Evolutionary conservation across 768 basidiomycete genomes (phyloP), one percentile per base, ranked within the genome.

Genomic region (Lyophyllum atratum): DNA sequence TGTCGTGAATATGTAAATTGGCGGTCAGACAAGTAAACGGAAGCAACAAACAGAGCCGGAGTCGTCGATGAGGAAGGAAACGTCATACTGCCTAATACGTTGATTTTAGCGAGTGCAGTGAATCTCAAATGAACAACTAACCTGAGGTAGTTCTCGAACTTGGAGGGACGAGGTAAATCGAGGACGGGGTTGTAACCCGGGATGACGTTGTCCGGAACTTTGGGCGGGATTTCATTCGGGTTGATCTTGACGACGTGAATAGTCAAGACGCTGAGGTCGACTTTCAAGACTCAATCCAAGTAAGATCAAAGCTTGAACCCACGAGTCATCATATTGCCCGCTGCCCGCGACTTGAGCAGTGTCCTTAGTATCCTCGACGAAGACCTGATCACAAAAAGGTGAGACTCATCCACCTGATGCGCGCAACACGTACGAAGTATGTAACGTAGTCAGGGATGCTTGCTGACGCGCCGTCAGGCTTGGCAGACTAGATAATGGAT

Each of bases 141-240:
- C 55, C 44, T 56, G 24, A 59, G 52, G 28, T 63, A 63, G 44
- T 63, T 59, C 2, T 52, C 54, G 21, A 63, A 42, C 3, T 21
- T 59, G 9, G 51, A 51, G 12, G 61, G 61, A 25, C 61, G 39
- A 25, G 61, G 61, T 40, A 37, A 33, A 44, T 62, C 61, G 17
- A 62, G 55, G 33, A 62, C 39, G 10, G 58, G 61, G 54, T 62
- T 62, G 43, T 62, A 62, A 8, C 31, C 31, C 24, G 19, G 19
- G 47, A 53, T 43, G 19, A 54, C 47, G 45, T 56, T 49, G 26
- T 19, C 14, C 15, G 61, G 61, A 43, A 54, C 54, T 2, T 54
- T 54, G 19, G 61, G 61, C 19, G 61, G 61, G 25, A 62, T 62
- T 2, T 17, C 33, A 51, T 62, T 62, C n/a, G 54, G 49, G 42